Evolutionary conservation across 2,329 filamentous ascomycete species (phyloP), one percentile per base, ranked within the genome.

Genomic region (Paraconiothyrium sp.): DNA sequence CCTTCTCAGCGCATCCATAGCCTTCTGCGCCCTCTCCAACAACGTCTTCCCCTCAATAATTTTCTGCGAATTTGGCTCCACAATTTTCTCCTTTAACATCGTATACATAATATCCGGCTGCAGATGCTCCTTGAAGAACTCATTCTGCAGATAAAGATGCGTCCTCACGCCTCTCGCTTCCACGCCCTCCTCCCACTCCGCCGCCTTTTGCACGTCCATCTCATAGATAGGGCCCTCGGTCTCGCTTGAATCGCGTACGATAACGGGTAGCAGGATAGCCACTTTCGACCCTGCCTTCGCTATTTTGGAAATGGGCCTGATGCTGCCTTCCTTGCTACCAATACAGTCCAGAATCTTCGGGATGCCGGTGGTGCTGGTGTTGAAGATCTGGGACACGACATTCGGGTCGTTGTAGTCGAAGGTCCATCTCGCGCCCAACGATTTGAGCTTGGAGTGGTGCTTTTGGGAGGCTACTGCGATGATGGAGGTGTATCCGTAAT

Each of bases 261-360:
- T 86, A 16, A 89, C 83, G 0, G 88, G 88, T 6, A 90, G 73
- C 76, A 90, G 82, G 16, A 89, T 75, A 0, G 87, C 88, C 0
- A 90, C 85, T 27, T 76, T 85, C 4, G 80, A 76, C 0, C 85
- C 85, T 1, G 57, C 71, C 60, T 80, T 75, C 0, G 84, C 86
- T 27, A 90, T 77, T 64, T 80, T 80, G 5, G 81, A 79, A 37
- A 90, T 75, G 0, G 74, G 74, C 39, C 41, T 55, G 11, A 77
- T 60, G 51, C 72, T 76, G 7, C 72, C 75, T 1, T 67, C 41
- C 54, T 69, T 54, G 54, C 73, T 76, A 0, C 74, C 76, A 47
- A 78, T 78, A 52, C 76, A 78, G 55, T 78, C 76, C 2, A 77
- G 34, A 1, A 77, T 60, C 13, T 68, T 57, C 9, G 66, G 59